These are phyloP conservation scores for Hirsutella thompsonii DNA, from an alignment of 2,329 filamentous ascomycete genomes.

Conservation along the genomic window DNA sequence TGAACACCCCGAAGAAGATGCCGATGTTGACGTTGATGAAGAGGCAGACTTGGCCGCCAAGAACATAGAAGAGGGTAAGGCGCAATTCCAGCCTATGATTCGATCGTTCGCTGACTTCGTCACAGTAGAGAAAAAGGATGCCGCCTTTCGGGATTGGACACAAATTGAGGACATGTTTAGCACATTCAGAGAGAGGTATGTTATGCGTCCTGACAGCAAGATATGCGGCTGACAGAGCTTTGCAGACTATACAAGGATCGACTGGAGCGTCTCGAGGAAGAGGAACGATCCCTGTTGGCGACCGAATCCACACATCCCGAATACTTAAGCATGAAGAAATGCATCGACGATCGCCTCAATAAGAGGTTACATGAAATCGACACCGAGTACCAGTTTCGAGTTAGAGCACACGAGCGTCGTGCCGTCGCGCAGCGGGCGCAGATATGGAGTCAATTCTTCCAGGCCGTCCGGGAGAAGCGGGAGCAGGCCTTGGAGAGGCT, in stretches of 20 bases:
- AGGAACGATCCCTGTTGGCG: conserved; percentile 48
- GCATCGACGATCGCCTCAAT: conserved; percentile 68
- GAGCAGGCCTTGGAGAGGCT: conserved; percentile 69
- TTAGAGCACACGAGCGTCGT: conserved; percentile 59
- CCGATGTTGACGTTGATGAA: conserved; percentile 43
- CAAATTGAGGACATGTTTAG: conserved; percentile 82
- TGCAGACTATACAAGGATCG: conserved; percentile 76
- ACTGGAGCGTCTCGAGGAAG: conserved; percentile 64
- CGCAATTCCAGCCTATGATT: background rate
- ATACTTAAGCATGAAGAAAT: conserved; percentile 79
- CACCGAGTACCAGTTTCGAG: conserved; percentile 59
- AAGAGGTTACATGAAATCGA: conserved; percentile 69
- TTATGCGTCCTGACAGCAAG: conserved; percentile 3
- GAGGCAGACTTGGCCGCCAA: conserved; percentile 44
- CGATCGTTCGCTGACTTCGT: conserved; percentile 9
- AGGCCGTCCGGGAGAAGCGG: conserved; percentile 69
- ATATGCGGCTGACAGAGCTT: background rate
- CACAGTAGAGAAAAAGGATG: conserved; percentile 63
- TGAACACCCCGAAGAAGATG: conserved; percentile 38
- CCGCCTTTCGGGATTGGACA: conserved; percentile 66
- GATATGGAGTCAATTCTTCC: conserved; percentile 81
- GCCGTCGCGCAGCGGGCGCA: conserved; percentile 75
- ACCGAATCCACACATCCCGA: conserved; percentile 71
- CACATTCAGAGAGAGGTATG: conserved; percentile 66
- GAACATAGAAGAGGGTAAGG: conserved; percentile 54